Evolutionary conservation across 139 green algal species (phyloP).

Genomic region (Microglena sp.): DNA sequence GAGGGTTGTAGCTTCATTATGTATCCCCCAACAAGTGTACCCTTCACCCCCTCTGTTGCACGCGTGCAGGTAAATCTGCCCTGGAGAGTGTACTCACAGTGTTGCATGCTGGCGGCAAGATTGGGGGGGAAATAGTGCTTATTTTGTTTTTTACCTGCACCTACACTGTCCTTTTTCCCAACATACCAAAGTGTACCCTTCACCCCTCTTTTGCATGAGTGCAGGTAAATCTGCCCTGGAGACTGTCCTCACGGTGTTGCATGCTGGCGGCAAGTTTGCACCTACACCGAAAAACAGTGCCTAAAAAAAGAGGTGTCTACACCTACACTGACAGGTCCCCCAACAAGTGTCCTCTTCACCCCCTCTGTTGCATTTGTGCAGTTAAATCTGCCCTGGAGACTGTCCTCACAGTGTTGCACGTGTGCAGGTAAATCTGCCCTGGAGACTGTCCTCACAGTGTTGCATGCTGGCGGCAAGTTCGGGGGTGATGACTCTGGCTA

Average conservation of each 20-base stretch:
- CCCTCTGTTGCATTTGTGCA: slow-evolving; percentile 2
- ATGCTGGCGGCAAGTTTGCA: slow-evolving; percentile 99
- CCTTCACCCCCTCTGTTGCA: neutral
- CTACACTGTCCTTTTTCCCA: no score
- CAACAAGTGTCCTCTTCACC: neutral
- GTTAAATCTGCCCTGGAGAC: slow-evolving; percentile 43
- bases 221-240: slow-evolving; percentile 38
- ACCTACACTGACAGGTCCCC: neutral
- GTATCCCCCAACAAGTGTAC: neutral
- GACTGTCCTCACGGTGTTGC: slow-evolving; percentile 84
- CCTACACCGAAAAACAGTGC: no score
- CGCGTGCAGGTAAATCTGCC: slow-evolving; percentile 19
- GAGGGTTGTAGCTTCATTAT: slow-evolving; percentile 1
- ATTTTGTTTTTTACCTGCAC: no score
- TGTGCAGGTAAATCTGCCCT: slow-evolving; percentile 29
- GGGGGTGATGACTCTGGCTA: slow-evolving; percentile 59
- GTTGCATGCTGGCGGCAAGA: no score
- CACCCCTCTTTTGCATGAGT: no score
- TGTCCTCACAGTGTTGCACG: slow-evolving; percentile 76
- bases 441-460: slow-evolving; percentile 77
- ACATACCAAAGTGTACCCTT: no score
- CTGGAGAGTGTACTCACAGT: slow-evolving; percentile 78
- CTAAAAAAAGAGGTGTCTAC: no score
- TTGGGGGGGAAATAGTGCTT: no score
- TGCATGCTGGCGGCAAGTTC: slow-evolving; percentile 99